Conservation (phyloP, 352 stramenopile genomes). For the Globisporangium perplexum region DNA sequence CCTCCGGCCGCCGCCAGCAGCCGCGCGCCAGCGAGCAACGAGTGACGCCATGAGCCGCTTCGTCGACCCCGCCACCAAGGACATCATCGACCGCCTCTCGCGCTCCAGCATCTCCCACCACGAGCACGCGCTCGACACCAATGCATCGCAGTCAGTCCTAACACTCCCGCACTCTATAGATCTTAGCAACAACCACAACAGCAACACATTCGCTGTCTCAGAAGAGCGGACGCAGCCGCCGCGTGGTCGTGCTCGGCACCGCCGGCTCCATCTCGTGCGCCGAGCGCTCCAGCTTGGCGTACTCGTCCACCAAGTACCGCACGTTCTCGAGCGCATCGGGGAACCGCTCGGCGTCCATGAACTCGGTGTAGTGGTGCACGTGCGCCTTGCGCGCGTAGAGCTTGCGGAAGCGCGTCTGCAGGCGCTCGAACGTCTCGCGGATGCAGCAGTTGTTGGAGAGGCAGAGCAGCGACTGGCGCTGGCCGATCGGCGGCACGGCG, state of each 20-base stretch:
- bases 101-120: conserved; percentile 14
- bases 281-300: conserved; percentile 46
- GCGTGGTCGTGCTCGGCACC: conserved; percentile 7
- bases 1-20: no score
- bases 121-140: conserved; percentile 2
- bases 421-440: conserved; percentile 69
- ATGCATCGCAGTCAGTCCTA: not conserved
- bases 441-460: conserved; percentile 89
- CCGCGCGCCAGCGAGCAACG: no score
- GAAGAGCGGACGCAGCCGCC: conserved; percentile 36
- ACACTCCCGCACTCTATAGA: no score
- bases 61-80: conserved; percentile 20
- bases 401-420: conserved; percentile 70
- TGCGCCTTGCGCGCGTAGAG: conserved; percentile 78
- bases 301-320: conserved; percentile 56
- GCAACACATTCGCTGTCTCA: no score
- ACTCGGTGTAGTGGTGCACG: conserved; percentile 87
- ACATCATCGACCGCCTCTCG: conserved; percentile 33
- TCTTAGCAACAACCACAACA: no score
- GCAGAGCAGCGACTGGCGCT: conserved; percentile 64
- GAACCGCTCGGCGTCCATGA: conserved; percentile 57
- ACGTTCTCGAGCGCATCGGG: conserved; percentile 55
- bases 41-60: conserved; percentile 25
- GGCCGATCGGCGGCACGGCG: conserved; percentile 48
- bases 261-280: conserved; percentile 13